phyloP scores from a whole-genome alignment of 176 grass and related monocot genomes.

The Zea mays region Zm-B73-REFERENCE-NAM-5.0 NC_050096.1:110209501-110210000 shows the following conservation, averaged over 20 bases:
- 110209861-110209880: not conserved
- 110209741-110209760: not conserved
- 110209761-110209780: not conserved
- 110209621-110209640: not conserved
- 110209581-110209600: not conserved
- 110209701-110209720: not conserved
- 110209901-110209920: not conserved
- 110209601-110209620: not conserved
- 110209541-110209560: too few relatives aligned
- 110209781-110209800: not conserved
- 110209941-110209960: not conserved
- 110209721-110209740: not conserved
- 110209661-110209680: not conserved
- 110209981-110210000: not conserved
- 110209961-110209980: not conserved
- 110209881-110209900: not conserved
- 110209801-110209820: not conserved
- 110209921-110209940: not conserved
- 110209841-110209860: not conserved
- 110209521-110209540: too few relatives aligned
- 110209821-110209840: not conserved
- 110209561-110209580: too few relatives aligned
- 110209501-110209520: too few relatives aligned
- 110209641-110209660: not conserved
- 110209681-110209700: not conserved